Base-by-base conservation (phyloP, 164 flowering plant genomes). In the Berberis thunbergii region DNA sequence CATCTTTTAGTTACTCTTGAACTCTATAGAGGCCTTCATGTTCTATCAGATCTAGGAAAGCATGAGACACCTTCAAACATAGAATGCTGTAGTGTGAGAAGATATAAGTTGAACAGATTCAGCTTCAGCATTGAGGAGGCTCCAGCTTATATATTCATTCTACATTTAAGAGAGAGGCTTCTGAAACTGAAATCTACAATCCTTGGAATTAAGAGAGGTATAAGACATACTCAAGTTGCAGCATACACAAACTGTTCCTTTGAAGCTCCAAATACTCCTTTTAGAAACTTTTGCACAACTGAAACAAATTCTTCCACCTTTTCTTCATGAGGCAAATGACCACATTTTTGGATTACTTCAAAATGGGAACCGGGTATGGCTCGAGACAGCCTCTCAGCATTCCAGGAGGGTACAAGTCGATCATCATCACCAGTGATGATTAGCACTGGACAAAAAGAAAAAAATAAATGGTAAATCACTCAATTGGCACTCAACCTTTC, bases 281-380 rank as follows among this genome's bases (percentile, higher is more conserved):
- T 65, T 66, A 93, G 73, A 64, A 93, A 93, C 58, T 76, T 84
- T 26, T 75, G 76, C 53, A 88, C 84, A 66, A 76, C 71, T 38
- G 81, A 69, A 41, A 88, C 70, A 66, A 93, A 90, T 67, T 93
- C 96, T 39, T 87, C 86, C 9, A 67, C 74, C 62, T 69, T 84
- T 66, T 93, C 98, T 78, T 93, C 98, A 45, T 93, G 98, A 41
- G 98, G 98, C 66, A 93, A 63, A 75, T 93, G 98, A 6, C 98
- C 98, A 71, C 98, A 90, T 7, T 86, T 70, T 77, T 84, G 81
- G 60, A 93, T 85, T 42, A 86, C 76, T 79, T 88, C 88, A 1
- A 88, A 69, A 45, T 26, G 61, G 39, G 88, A 81, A 26, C 89
- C 88, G 4, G 92, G 92, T 49, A 90, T 88, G 43, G 84, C 89